A percentile compares a stretch with the other conserved stretches of the same genome.
These are phyloP conservation scores for Suillus luteus DNA, from an alignment of 768 basidiomycete genomes.

Conservation along the genomic window DNA sequence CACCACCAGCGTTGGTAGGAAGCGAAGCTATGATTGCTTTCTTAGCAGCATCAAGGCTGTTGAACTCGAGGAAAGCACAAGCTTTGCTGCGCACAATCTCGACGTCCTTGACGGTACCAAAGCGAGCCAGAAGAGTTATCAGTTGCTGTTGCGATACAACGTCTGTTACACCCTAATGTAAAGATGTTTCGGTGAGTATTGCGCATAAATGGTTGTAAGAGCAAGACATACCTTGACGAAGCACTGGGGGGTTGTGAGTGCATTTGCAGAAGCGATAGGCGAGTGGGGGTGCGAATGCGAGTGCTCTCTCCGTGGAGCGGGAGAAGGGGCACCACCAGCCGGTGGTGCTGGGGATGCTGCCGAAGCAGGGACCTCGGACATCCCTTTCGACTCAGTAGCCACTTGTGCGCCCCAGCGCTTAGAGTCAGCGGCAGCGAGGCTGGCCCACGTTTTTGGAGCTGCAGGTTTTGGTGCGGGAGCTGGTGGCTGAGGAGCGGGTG, in stretches of 20 bases:
- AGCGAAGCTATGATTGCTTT: slow-evolving; percentile 81
- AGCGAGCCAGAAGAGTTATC: slow-evolving; percentile 55
- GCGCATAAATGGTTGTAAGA: not conserved
- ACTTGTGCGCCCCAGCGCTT: slow-evolving; percentile 87
- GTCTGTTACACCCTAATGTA: slow-evolving; percentile 68
- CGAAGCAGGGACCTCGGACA: slow-evolving; percentile 59
- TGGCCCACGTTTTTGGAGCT: slow-evolving; percentile 86
- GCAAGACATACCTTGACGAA: slow-evolving; percentile 80
- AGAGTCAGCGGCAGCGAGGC: slow-evolving; percentile 79
- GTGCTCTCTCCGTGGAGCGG: slow-evolving; percentile 39
- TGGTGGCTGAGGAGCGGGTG: slow-evolving; percentile 33
- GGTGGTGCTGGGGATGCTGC: slow-evolving; percentile 40
- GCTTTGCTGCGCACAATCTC: slow-evolving; percentile 88
- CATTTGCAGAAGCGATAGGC: slow-evolving; percentile 54
- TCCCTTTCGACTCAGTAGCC: slow-evolving; percentile 74
- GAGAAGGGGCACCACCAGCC: slow-evolving; percentile 34
- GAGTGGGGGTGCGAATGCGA: slow-evolving; percentile 20
- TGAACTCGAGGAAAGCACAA: slow-evolving; percentile 95
- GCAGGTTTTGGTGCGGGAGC: slow-evolving; percentile 47
- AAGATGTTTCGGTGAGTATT: slow-evolving; percentile 14
- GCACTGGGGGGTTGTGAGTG: slow-evolving; percentile 72
- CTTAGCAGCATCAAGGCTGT: slow-evolving; percentile 72
- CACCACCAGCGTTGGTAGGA: slow-evolving; percentile 70
- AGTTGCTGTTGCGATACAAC: slow-evolving; percentile 56
- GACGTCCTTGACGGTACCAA: slow-evolving; percentile 83